phyloP scores from a whole-genome alignment of 306 rosid species.

The Fragaria ananassa region DNA sequence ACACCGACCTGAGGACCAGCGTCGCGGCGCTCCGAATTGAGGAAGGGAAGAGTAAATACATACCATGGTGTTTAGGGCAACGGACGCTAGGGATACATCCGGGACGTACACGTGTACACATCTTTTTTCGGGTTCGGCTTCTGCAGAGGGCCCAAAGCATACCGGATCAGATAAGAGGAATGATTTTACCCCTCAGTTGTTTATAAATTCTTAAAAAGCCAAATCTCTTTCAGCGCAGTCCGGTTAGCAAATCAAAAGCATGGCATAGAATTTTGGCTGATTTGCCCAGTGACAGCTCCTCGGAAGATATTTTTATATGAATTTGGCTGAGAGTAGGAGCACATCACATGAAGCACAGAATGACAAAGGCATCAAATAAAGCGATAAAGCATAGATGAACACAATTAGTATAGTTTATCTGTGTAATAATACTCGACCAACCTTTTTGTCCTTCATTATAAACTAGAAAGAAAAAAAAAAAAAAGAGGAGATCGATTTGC shows the following conservation, averaged over 20 bases:
- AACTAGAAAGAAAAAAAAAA: neutral
- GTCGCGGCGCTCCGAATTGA: too few relatives aligned
- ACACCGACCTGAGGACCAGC: too few relatives aligned
- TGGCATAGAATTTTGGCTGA: constrained; percentile 10
- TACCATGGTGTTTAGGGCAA: too few relatives aligned
- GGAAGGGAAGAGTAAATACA: too few relatives aligned
- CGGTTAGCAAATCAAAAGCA: neutral
- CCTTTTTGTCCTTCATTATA: constrained; percentile 11
- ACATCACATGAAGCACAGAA: constrained; percentile 15
- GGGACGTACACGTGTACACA: too few relatives aligned
- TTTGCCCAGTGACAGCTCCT: constrained; percentile 9
- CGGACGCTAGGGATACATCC: too few relatives aligned
- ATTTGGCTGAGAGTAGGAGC: neutral
- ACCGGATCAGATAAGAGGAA: too few relatives aligned
- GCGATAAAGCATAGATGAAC: constrained; percentile 8
- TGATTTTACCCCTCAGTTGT: too few relatives aligned
- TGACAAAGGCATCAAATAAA: constrained; percentile 18
- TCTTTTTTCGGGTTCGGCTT: too few relatives aligned
- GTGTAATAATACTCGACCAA: neutral
- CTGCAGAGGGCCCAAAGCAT: too few relatives aligned
- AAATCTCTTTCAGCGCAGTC: too few relatives aligned
- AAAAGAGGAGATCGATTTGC: neutral
- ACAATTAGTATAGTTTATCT: constrained; percentile 2
- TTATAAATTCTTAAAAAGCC: too few relatives aligned
- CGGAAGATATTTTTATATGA: neutral